Evolutionary conservation across 352 stramenopile genomes (phyloP), one percentile per base, ranked within the genome.

Genomic region (Phytophthora meadii): DNA sequence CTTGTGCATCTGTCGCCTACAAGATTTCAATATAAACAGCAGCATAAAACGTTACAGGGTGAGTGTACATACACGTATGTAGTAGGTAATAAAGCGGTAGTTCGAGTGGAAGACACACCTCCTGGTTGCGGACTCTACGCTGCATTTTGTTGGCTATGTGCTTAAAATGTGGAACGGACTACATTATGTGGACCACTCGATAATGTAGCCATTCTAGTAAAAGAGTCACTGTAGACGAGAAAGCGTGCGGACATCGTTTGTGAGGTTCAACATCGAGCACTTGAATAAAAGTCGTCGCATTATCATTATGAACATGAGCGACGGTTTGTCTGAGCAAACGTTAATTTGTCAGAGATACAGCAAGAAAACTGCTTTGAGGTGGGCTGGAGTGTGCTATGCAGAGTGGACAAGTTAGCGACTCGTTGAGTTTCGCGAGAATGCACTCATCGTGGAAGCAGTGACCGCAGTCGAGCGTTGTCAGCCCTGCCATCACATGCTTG

Each of bases 361-460:
- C 41, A 48, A 46, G 50, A 24, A 65, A 40, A 28, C 28, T 48
- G 32, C 58, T 69, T 42, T 64, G 45, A 39, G 55, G 51, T 25
- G 66, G 54, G 17, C 37, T 66, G n/a, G 50, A 50, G 37, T 65
- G 50, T 30, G 54, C 48, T 12, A 66, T 53, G 51, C 87, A 95
- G 10, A 90, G 63, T 22, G 87, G 87, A 60, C 87, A 95, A 45
- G 65, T 54, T 8, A 95, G 70, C 22, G 55, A 74, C 60, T 91
- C 70, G 67, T 95, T 95, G 32, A 95, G 79, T 61, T 95, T 93
- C 44, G 68, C 73, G 7, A 95, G 66, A 52, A 95, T 95, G 65
- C 87, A 95, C 55, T 95, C 87, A 50, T 95, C 87, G 61, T 95
- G 87, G 73, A 93, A 95, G 45, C 84, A 85, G 65, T 95, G 87